A percentile compares a stretch with the other conserved stretches of the same genome.
Evolutionary conservation across 352 stramenopile species (phyloP).

Genomic region (Hyphochytrium catenoides): DNA sequence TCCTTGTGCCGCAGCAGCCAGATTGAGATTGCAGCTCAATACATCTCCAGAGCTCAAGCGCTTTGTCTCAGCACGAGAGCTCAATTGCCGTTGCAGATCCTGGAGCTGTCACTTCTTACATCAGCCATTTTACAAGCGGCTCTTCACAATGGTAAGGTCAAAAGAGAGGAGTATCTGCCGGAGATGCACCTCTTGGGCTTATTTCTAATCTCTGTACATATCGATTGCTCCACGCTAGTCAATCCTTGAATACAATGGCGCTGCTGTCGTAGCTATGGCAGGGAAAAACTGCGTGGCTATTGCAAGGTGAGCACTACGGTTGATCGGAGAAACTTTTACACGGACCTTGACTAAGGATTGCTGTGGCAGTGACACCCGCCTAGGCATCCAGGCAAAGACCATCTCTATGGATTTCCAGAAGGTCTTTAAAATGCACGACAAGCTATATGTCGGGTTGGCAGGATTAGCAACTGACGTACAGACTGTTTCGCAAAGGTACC

Average conservation of each 20-base stretch:
- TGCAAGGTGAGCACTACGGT: constrained; percentile 29
- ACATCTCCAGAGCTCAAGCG: too few relatives aligned
- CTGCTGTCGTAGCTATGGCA: constrained; percentile 95
- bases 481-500: constrained; percentile 71
- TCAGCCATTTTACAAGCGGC: too few relatives aligned
- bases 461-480: constrained; percentile 96
- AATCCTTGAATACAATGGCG: constrained; percentile 94
- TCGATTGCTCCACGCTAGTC: too few relatives aligned
- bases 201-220: too few relatives aligned
- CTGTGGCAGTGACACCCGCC: constrained; percentile 67
- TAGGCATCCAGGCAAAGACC: constrained; percentile 89
- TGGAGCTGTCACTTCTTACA: too few relatives aligned
- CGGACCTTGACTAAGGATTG: constrained; percentile 3
- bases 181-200: too few relatives aligned
- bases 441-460: constrained; percentile 82
- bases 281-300: constrained; percentile 99
- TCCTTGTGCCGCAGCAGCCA: too few relatives aligned
- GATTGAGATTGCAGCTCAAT: too few relatives aligned
- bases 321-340: neutral
- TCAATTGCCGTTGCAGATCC: too few relatives aligned
- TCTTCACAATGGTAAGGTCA: too few relatives aligned
- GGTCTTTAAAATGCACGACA: constrained; percentile 93
- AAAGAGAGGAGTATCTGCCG: too few relatives aligned
- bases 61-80: too few relatives aligned
- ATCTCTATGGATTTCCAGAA: constrained; percentile 95